Percentiles rank a stretch among this genome's conserved stretches.
Conservation (phyloP, 257 asterid species). For the Salvia rosmarinus region DNA sequence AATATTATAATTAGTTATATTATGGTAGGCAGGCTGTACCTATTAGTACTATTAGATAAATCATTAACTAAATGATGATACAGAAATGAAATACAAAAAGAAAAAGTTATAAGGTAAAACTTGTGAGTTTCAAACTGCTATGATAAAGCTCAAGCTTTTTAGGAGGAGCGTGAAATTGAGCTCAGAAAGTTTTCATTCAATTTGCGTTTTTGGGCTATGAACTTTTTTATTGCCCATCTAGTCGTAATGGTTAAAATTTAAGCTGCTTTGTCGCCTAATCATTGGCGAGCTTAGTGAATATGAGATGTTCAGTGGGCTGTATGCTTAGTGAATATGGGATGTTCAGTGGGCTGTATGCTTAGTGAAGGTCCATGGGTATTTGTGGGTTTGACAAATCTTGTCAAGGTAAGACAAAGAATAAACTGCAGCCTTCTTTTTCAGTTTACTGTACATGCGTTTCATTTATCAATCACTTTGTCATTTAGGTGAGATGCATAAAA, state of each 20-base stretch:
- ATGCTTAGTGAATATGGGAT: slow-evolving; percentile 66
- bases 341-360: slow-evolving; percentile 81
- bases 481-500: slow-evolving; percentile 16
- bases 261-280: slow-evolving; percentile 20
- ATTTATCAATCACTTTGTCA: slow-evolving; percentile 8
- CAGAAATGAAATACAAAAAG: neutral
- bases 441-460: neutral
- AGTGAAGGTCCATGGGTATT: slow-evolving; percentile 99
- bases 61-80: neutral
- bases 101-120: neutral
- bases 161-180: neutral
- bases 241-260: neutral
- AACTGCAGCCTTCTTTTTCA: slow-evolving; percentile 13
- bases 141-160: neutral
- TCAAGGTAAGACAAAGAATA: slow-evolving; percentile 64
- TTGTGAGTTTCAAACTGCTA: slow-evolving; percentile 13
- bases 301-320: too few relatives aligned
- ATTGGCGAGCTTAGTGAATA: slow-evolving; percentile 70
- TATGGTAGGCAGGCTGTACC: neutral
- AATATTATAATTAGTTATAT: neutral
- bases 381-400: slow-evolving; percentile 82
- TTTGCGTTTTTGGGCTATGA: neutral
- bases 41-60: neutral
- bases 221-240: neutral
- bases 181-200: neutral